Percentiles rank a stretch among this genome's conserved stretches.
phyloP scores from a whole-genome alignment of 306 rosid species.

The Sechiopsis laciniata region DNA sequence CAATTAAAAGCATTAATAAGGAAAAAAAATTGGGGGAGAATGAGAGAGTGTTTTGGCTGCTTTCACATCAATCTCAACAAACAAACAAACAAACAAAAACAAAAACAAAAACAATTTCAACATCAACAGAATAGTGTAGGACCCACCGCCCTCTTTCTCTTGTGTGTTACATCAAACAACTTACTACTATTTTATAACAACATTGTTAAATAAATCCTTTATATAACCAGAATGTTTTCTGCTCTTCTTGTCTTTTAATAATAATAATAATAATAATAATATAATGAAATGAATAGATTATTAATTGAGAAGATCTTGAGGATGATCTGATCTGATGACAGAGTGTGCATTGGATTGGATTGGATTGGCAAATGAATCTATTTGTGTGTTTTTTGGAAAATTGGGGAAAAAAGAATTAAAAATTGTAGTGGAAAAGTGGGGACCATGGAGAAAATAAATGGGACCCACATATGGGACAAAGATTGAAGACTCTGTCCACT shows the following conservation, averaged over 20 bases:
- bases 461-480: slow-evolving; percentile 10
- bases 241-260: not conserved
- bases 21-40: too few relatives aligned
- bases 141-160: not conserved
- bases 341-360: not conserved
- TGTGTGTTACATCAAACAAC: not conserved
- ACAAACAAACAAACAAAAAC: too few relatives aligned
- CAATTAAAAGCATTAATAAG: too few relatives aligned
- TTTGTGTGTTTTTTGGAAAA: not conserved
- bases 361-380: too few relatives aligned
- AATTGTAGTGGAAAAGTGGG: slow-evolving; percentile 17
- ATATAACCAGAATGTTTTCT: not conserved
- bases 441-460: not conserved
- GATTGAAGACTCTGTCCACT: not conserved
- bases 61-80: not conserved
- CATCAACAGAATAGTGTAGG: not conserved
- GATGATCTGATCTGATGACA: not conserved
- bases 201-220: not conserved
- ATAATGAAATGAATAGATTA: not conserved
- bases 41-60: not conserved
- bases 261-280: not conserved
- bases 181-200: too few relatives aligned
- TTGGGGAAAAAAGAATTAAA: too few relatives aligned
- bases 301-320: not conserved
- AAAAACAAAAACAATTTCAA: too few relatives aligned